A percentile compares a stretch with the other conserved stretches of the same genome.
phyloP scores from a whole-genome alignment of 371 early-diverging fungal species.

The Rhizopus delemar region DNA sequence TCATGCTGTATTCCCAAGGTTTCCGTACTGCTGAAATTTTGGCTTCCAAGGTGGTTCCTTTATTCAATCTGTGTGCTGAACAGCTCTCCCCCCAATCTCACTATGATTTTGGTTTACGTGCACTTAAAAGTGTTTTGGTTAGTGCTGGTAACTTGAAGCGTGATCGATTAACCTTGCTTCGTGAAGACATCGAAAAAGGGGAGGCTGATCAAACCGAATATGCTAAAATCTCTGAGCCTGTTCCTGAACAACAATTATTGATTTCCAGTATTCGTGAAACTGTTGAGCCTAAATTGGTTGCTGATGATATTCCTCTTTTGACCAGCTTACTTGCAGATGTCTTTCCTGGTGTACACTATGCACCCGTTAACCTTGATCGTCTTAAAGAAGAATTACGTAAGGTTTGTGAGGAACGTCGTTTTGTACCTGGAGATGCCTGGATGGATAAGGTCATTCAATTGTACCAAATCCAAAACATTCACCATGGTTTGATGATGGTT shows the following conservation, averaged over 20 bases:
- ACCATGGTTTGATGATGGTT: constrained; percentile 99
- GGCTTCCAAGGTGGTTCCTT: constrained; percentile 94
- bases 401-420: constrained; percentile 77
- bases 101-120: constrained; percentile 99
- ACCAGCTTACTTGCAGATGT: constrained; percentile 89
- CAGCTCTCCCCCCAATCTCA: constrained; percentile 94
- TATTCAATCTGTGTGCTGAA: constrained; percentile 93
- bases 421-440: constrained; percentile 84
- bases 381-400: constrained; percentile 76
- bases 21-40: constrained; percentile 94
- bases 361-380: constrained; percentile 75
- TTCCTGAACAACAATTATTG: constrained; percentile 89
- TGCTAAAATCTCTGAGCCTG: constrained; percentile 62
- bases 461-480: constrained; percentile 95
- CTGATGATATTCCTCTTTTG: constrained; percentile 89
- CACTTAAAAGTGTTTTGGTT: constrained; percentile 97
- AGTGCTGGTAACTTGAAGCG: constrained; percentile 98
- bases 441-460: constrained; percentile 96
- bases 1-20: constrained; percentile 98
- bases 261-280: constrained; percentile 96
- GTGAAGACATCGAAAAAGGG: constrained; percentile 43
- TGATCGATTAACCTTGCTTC: constrained; percentile 67
- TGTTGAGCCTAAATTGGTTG: constrained; percentile 95
- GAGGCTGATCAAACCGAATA: constrained; percentile 50
- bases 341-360: constrained; percentile 93